Conservation (phyloP, 1,284 basidiomycete genomes). For the Microbotryomycetes sp. region DNA sequence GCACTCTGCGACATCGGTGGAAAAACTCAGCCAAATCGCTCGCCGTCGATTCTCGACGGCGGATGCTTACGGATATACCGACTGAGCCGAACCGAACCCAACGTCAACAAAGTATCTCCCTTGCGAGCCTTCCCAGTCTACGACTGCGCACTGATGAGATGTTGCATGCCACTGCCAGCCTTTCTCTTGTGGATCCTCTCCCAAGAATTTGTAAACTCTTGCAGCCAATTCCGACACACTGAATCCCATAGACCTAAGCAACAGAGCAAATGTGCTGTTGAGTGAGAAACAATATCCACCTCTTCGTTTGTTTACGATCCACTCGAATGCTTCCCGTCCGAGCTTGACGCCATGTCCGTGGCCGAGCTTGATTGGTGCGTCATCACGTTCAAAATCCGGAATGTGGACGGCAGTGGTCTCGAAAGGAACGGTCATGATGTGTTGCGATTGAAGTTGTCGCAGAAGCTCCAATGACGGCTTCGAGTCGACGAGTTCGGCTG, state of each 20-base stretch:
- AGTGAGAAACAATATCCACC: constrained; percentile 26
- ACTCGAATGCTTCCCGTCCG: constrained; percentile 3
- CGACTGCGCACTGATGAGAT: constrained; percentile 8
- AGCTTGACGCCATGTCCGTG: constrained; percentile 7
- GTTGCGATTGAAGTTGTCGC: constrained; percentile 9
- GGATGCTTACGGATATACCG: not conserved
- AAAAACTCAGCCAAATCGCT: too few species aligned
- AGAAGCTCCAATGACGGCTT: constrained; percentile 21
- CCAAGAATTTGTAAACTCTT: constrained; percentile 4
- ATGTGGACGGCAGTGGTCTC: constrained; percentile 20
- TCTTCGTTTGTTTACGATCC: constrained; percentile 6
- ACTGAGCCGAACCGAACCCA: not conserved
- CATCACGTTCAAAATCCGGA: constrained; percentile 9
- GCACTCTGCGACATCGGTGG: not conserved
- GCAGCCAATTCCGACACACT: constrained; percentile 15
- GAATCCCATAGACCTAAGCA: constrained; percentile 15
- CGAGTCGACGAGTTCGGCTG: constrained; percentile 1
- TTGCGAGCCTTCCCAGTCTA: not conserved
- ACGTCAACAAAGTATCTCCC: not conserved
- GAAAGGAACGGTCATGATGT: constrained; percentile 21
- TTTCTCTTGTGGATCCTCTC: constrained; percentile 9
- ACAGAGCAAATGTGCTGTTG: constrained; percentile 12
- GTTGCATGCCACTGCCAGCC: constrained; percentile 18
- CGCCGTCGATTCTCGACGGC: not conserved
- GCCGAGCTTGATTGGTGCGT: constrained; percentile 10